phyloP scores from a whole-genome alignment of 2,329 filamentous ascomycete species.

The Phaeosphaeria sp. region DNA sequence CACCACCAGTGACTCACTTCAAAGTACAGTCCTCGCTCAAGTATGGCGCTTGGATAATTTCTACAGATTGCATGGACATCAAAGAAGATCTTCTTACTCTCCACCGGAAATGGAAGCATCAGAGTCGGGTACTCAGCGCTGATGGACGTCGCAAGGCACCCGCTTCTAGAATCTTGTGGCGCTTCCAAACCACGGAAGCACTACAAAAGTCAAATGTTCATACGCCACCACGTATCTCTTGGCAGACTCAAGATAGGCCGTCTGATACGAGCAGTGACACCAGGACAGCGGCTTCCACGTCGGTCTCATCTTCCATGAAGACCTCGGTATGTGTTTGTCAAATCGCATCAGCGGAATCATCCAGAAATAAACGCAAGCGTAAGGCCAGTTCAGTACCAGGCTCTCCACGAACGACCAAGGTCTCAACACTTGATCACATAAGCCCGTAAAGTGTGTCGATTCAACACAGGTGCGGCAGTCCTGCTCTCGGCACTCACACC shows the following conservation, averaged over 20 bases:
- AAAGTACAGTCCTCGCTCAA: conserved; percentile 26
- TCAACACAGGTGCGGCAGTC: not conserved
- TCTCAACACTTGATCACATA: not conserved
- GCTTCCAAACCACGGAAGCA: conserved; percentile 7
- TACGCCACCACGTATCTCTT: conserved; percentile 13
- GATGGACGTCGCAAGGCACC: not conserved
- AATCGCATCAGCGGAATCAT: not conserved
- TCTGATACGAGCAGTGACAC: not conserved
- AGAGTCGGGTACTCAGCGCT: not conserved
- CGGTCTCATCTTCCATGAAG: not conserved
- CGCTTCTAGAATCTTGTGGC: conserved; percentile 2
- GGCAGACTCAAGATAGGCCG: not conserved
- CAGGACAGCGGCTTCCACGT: not conserved
- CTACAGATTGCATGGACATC: conserved; percentile 19
- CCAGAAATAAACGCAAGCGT: not conserved
- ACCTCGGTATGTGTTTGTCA: not conserved
- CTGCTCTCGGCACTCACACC: not conserved
- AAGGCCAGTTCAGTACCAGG: not conserved
- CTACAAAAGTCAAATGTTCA: conserved; percentile 25
- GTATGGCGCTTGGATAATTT: conserved; percentile 23
- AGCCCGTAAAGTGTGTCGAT: not conserved
- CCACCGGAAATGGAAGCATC: conserved; percentile 10
- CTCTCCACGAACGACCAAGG: not conserved
- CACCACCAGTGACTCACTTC: conserved; percentile 28
- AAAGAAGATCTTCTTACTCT: conserved; percentile 18